A percentile compares a stretch with the other conserved stretches of the same genome.
These are phyloP conservation scores for Ananas comosus DNA, from an alignment of 176 grass and related monocot genomes.

Conservation along the genomic window DNA sequence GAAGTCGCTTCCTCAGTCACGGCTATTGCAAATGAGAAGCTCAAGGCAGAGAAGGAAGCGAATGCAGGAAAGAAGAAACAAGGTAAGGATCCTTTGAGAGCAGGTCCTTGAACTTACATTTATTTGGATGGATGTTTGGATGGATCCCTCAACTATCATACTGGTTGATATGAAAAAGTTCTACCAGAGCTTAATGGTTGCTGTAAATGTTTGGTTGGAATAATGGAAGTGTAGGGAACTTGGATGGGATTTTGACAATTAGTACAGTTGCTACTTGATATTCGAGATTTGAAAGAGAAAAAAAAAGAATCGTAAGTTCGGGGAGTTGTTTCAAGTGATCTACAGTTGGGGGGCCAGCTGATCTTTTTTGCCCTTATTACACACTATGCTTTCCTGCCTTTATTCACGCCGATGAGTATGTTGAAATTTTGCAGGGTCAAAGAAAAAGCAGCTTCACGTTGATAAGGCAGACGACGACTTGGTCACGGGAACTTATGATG, in stretches of 20 bases:
- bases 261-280: no score
- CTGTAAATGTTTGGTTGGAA: no score
- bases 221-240: no score
- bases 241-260: no score
- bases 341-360: background rate
- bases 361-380: background rate
- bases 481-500: constrained; percentile 31
- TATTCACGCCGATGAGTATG: no score
- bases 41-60: constrained; percentile 11
- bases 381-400: background rate
- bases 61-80: constrained; percentile 4
- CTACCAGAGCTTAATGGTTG: no score
- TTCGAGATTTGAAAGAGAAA: no score
- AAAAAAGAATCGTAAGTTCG: no score
- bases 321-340: background rate
- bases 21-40: constrained; percentile 82
- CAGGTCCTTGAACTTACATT: background rate
- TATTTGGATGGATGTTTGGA: background rate
- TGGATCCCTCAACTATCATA: no score
- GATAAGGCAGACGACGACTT: constrained; percentile 70
- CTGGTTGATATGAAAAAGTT: no score
- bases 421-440: constrained; percentile 34
- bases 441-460: constrained; percentile 78
- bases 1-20: constrained; percentile 68
- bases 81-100: constrained; percentile 28